Evolutionary conservation across 2,329 filamentous ascomycete species (phyloP), one percentile per base, ranked within the genome.

Genomic region (Aschersonia sp.): DNA sequence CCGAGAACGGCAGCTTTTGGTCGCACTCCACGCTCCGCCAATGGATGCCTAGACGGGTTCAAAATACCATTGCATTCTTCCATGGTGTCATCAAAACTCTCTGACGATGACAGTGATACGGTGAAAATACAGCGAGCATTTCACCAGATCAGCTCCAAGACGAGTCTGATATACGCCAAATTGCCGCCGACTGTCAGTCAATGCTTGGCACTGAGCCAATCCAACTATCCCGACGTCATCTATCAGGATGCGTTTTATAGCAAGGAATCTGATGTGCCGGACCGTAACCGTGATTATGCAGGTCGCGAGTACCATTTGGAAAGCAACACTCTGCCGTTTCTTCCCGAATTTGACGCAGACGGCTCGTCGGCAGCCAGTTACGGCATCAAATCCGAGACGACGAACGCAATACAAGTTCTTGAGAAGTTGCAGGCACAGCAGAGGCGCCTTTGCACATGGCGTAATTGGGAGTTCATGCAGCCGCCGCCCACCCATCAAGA

Each of bases 161-260:
- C 14, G 30, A 46, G 52, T 41, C 9, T 61, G 9, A 45, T 63
- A 5, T 59, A 58, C 45, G 55, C 58, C 8, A 44, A 54, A 0
- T 57, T 59, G 14, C 63, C 65, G 0, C 57, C 61, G 8, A 53
- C 53, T 7, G 45, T 40, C 12, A 43, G 41, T 8, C 53, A 62
- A 11, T 43, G 48, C 8, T 35, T 50, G 5, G 53, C 56, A 1
- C 47, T 63, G 45, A 53, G 53, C 7, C 57, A 59, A 1, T 43
- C 58, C 32, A 40, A 50, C 11, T 41, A 80, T 7, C 83, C 84
- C 0, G 71, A 81, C 49, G 74, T 84, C 11, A 74, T 95, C 45
- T 94, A 95, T 53, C 85, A 88, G 61, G 81, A 88, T 58, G 82
- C 89, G 0, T 89, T 83, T 57, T 97, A 95, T 59, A 85, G 88